phyloP scores from a whole-genome alignment of 208 protist species.

The Polymyxa betae region DNA sequence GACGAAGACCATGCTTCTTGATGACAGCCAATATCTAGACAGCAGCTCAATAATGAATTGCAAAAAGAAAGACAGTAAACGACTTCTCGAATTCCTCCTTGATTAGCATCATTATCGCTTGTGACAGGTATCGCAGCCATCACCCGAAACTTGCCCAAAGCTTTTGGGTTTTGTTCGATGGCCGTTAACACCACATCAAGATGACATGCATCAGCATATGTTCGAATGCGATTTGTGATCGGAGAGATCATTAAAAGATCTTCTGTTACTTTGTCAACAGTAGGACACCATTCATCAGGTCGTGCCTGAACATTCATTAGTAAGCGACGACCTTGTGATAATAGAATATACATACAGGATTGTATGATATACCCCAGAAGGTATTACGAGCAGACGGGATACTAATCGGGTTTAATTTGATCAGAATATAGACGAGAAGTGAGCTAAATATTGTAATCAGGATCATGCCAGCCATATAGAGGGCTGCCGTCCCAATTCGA shows the following conservation, averaged over 20 bases:
- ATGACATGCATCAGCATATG: not conserved
- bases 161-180: not conserved
- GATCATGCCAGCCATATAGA: not conserved
- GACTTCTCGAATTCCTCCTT: not conserved
- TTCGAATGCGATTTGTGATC: slow-evolving; percentile 10
- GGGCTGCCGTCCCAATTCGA: not conserved
- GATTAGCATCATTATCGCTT: not conserved
- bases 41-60: not conserved
- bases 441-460: not conserved
- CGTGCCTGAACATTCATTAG: not conserved
- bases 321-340: not conserved
- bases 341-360: not conserved
- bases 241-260: slow-evolving; percentile 3
- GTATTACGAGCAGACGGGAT: not conserved
- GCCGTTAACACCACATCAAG: not conserved
- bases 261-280: not conserved
- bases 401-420: not conserved
- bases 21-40: not conserved
- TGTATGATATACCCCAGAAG: slow-evolving; percentile 49
- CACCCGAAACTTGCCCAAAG: not conserved
- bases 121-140: not conserved
- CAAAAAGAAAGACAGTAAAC: not conserved
- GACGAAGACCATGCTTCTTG: slow-evolving; percentile 14
- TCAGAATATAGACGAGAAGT: not conserved
- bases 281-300: slow-evolving; percentile 14